A percentile compares a stretch with the other conserved stretches of the same genome.
Conservation (phyloP, 2,329 filamentous ascomycete species). For the Aspergillus sp. region DNA sequence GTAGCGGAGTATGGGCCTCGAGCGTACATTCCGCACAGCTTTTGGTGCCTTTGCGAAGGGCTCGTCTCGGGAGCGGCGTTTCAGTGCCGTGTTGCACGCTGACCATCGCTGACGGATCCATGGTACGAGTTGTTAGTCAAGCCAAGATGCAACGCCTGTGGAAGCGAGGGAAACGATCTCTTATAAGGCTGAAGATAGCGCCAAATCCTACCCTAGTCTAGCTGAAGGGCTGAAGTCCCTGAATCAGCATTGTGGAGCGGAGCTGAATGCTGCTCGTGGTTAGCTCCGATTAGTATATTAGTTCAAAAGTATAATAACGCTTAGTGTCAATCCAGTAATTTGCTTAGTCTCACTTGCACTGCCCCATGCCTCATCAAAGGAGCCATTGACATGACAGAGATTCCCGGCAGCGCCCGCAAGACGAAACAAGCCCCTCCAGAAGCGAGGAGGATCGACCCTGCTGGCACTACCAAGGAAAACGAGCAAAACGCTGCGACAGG, state of each 20-base stretch:
- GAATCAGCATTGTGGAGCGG: not conserved
- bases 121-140: not conserved
- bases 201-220: not conserved
- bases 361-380: too few relatives aligned
- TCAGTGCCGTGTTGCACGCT: not conserved
- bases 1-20: not conserved
- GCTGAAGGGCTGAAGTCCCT: not conserved
- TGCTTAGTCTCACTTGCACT: not conserved
- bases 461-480: too few relatives aligned
- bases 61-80: not conserved
- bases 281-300: not conserved
- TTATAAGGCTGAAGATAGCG: not conserved
- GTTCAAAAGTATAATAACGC: not conserved
- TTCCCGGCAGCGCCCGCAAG: too few relatives aligned
- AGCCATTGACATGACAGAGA: too few relatives aligned
- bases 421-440: too few relatives aligned
- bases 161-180: not conserved
- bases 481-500: not conserved
- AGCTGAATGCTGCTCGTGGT: not conserved
- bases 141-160: not conserved
- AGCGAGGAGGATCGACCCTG: too few relatives aligned
- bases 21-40: slow-evolving; percentile 3
- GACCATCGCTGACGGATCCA: not conserved
- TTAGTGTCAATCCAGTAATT: not conserved
- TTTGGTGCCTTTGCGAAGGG: not conserved